Base-by-base conservation (phyloP, 208 protist genomes). In the Entamoeba moshkovskii region DNA sequence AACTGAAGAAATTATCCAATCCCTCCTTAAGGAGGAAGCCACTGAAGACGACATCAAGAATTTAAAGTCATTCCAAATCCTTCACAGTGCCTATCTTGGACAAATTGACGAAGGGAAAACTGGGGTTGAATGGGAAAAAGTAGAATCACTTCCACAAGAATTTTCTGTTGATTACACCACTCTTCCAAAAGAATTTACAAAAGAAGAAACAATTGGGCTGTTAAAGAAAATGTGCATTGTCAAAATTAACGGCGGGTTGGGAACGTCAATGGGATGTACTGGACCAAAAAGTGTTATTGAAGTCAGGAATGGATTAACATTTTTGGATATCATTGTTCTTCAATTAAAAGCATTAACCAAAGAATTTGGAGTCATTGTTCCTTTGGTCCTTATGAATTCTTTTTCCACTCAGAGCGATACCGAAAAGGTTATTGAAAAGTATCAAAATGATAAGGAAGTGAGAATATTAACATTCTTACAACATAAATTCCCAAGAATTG, bases 371-470 rank as follows among this genome's bases (percentile, higher is more conserved):
- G 94, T 96, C 93, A 92, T 96, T n/a, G 96, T 99, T 66, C 98
- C 97, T 48, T 97, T 99, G 92, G 97, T 94, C 95, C 96, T 99
- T 15, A 99, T 99, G 98, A 98, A 99, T 95, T 99, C 98, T 59
- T 99, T 99, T 97, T 98, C 97, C 96, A 99, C 99, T 42, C 95
- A 97, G 46, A 33, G 44, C 46, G 46, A 66, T 13, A 85, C 92
- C 22, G 11, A 73, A 29, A 45, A 73, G 11, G 25, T 66, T 42
- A 42, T 93, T n/a, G 25, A 93, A 29, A 42, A 66, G 25, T 66
- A 52, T 52, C 2, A 18, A 44, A 33, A 66, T n/a, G 25, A 52
- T 93, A 46, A 85, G 11, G 59, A 85, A 2, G 59, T 85, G 8
- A 85, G 33, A 85, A 85, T 85, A 29, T 8, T 93, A 42, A 93